Evolutionary conservation across 208 protist genomes (phyloP), one percentile per base, ranked within the genome.

Genomic region (Plasmodiophora brassicae): DNA sequence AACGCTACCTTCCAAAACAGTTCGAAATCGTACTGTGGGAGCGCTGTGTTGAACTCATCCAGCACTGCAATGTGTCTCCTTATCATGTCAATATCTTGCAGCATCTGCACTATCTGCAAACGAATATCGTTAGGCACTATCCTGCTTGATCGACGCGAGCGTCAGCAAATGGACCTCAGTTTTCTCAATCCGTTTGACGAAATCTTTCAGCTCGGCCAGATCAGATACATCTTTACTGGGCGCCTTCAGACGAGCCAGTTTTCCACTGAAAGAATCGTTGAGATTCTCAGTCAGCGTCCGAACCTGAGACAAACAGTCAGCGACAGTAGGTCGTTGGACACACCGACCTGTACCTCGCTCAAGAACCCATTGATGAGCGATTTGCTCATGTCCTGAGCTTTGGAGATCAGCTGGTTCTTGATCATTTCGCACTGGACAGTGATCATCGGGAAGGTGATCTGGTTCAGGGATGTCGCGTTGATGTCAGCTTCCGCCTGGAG

Each of bases 161-260:
- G n/a, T n/a, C 14, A 78, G 5, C 41, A 78, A 8, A 78, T 8
- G 20, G 10, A 78, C 65, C 65, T 78, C 65, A 78, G 41, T 78
- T 32, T 78, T 78, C 10, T 78, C 65, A 78, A 78, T 32, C n/a
- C 65, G 65, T 78, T 78, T 78, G n/a, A 78, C 65, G n/a, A 78
- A 78, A 36, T 78, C 65, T 32, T 78, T 78, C n/a, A 78, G 41
- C 65, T 78, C 65, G 20, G 65, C 65, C n/a, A 78, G n/a, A 44
- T 78, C 65, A 44, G 14, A 14, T 14, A 78, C 65, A 78, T 78
- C 65, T 5, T 38, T 5, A 38, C 65, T 78, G 14, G 5, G 5
- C 5, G 65, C 65, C 32, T n/a, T 36, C n/a, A 78, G n/a, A 14
- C 65, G 65, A 5, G 65, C 65, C 65, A 78, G n/a, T 5, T 78